A percentile compares a stretch with the other conserved stretches of the same genome.
Conservation (phyloP, 2,329 filamentous ascomycete genomes). For the Penicillium sp. region DNA sequence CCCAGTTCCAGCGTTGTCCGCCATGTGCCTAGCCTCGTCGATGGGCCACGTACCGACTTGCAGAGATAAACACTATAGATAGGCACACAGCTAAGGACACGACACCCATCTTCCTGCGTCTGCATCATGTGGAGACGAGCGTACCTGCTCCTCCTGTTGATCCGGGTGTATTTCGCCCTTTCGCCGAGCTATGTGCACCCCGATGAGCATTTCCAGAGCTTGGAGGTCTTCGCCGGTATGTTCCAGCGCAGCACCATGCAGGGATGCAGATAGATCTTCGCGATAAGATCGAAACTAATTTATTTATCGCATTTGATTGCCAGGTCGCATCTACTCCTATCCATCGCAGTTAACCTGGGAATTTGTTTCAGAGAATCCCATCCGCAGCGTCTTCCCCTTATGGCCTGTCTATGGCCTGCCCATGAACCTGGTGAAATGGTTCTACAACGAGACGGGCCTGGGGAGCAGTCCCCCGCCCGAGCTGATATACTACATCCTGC, state of each 20-base stretch:
- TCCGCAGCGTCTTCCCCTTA: conserved; percentile 93
- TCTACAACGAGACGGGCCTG: conserved; percentile 79
- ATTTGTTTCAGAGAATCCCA: conserved; percentile 63
- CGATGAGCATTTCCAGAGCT: conserved; percentile 98
- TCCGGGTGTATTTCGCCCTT: conserved; percentile 90
- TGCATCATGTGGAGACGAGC: conserved; percentile 79
- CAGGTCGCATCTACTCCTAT: conserved; percentile 90
- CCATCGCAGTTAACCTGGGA: conserved; percentile 92
- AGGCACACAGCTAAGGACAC: not conserved
- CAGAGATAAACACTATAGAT: not conserved
- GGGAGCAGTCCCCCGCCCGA: conserved; percentile 68
- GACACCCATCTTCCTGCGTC: not conserved
- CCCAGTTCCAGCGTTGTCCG: not conserved
- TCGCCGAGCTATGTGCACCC: conserved; percentile 96
- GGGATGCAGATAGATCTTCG: too few relatives aligned
- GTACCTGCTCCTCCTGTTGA: conserved; percentile 77
- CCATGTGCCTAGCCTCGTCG: not conserved
- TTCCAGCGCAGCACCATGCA: conserved; percentile 17
- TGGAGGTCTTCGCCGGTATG: conserved; percentile 93
- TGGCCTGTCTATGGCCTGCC: conserved; percentile 94
- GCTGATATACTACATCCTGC: conserved; percentile 82
- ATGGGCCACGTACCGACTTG: not conserved
- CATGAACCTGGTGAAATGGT: conserved; percentile 87
- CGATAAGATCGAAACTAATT: not conserved
- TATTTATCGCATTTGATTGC: not conserved